A percentile compares a stretch with the other conserved stretches of the same genome.
Conservation (phyloP, 495 filamentous ascomycete species). For the Talaromyces proteolyticus region DNA sequence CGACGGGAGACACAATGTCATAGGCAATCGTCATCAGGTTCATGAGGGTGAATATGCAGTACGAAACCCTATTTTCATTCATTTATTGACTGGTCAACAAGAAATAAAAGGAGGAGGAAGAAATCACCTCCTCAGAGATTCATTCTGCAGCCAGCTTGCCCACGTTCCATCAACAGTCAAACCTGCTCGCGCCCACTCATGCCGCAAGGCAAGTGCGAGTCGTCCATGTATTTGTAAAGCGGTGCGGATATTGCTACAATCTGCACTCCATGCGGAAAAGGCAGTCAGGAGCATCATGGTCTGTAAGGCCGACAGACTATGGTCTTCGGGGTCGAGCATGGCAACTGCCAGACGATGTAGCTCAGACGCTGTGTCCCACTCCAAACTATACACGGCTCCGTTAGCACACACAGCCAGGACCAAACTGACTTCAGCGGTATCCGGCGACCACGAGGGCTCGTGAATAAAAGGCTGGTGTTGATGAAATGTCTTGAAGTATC, state of each 20-base stretch:
- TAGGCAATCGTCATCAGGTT: background rate
- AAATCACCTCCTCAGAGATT: background rate
- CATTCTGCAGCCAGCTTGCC: background rate
- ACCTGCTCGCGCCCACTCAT: background rate
- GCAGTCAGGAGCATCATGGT: background rate
- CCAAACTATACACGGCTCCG: background rate
- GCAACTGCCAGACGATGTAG: background rate
- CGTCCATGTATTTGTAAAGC: background rate
- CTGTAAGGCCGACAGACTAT: background rate
- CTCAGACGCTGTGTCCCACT: background rate
- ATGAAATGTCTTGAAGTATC: background rate
- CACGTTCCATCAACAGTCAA: background rate
- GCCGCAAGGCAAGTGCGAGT: background rate
- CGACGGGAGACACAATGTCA: background rate
- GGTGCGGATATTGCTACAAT: background rate
- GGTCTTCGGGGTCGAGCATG: background rate
- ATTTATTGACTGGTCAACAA: background rate
- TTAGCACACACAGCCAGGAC: background rate
- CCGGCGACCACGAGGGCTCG: background rate
- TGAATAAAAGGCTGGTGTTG: constrained; percentile 1
- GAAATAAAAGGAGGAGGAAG: background rate
- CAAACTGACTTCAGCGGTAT: background rate
- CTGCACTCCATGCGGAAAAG: background rate
- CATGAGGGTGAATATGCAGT: background rate
- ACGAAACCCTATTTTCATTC: background rate